Evolutionary conservation across 495 filamentous ascomycete species (phyloP).

Genomic region (Terfezia claveryi): DNA sequence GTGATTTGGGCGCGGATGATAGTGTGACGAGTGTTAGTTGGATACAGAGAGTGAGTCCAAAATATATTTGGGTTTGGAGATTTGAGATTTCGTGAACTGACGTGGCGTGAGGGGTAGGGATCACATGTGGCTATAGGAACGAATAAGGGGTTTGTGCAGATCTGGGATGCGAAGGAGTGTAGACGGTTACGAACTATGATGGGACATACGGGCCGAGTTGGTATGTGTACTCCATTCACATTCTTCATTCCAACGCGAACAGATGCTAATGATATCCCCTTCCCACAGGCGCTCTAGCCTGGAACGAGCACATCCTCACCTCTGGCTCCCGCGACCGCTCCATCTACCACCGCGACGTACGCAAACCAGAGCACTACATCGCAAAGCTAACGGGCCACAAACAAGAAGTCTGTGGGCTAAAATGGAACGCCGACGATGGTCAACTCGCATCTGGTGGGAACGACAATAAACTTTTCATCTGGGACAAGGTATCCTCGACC

Average conservation of each 20-base stretch:
- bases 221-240: conserved; percentile 11
- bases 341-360: conserved; percentile 89
- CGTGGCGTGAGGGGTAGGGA: conserved; percentile 29
- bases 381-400: conserved; percentile 80
- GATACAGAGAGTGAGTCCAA: conserved; percentile 50
- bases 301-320: conserved; percentile 94
- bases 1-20: conserved; percentile 67
- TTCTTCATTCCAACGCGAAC: not conserved
- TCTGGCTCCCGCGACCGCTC: conserved; percentile 82
- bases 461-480: conserved; percentile 95
- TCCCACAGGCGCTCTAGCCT: conserved; percentile 46
- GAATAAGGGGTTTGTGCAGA: conserved; percentile 78
- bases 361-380: conserved; percentile 75
- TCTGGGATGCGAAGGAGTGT: conserved; percentile 81
- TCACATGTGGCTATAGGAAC: conserved; percentile 91
- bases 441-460: conserved; percentile 94
- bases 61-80: conserved; percentile 1
- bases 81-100: not conserved
- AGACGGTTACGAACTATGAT: conserved; percentile 85
- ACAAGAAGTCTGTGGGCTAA: conserved; percentile 93
- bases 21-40: conserved; percentile 90
- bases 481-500: conserved; percentile 76
- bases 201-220: conserved; percentile 78
- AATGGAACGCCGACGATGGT: conserved; percentile 88
- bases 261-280: not conserved